Evolutionary conservation across 495 filamentous ascomycete species (phyloP).

Genomic region (Penicillium tannophilum): DNA sequence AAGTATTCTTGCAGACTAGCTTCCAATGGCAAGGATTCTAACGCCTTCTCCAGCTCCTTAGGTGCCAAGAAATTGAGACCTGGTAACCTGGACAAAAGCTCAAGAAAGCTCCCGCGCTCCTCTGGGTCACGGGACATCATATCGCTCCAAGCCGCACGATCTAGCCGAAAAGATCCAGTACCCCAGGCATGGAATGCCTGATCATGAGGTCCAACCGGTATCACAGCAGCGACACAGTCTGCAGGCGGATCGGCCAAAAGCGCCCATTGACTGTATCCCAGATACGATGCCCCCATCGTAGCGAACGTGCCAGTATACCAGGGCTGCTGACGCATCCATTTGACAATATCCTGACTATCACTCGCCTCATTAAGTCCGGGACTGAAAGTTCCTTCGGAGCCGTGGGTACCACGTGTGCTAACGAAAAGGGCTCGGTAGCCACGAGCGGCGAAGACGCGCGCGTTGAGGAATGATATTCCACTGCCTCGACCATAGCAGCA

Average conservation of each 20-base stretch:
- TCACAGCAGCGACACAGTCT: slow-evolving; percentile 31
- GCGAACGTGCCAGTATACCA: slow-evolving; percentile 39
- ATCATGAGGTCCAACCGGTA: slow-evolving; percentile 29
- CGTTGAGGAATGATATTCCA: slow-evolving; percentile 22
- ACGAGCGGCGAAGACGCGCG: slow-evolving; percentile 31
- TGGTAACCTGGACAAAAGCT: slow-evolving; percentile 14
- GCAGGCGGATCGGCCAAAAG: slow-evolving; percentile 28
- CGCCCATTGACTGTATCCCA: slow-evolving; percentile 36
- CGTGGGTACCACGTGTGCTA: slow-evolving; percentile 32
- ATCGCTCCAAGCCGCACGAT: slow-evolving; percentile 28
- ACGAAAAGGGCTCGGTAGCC: slow-evolving; percentile 34
- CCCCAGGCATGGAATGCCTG: slow-evolving; percentile 24
- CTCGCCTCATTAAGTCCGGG: slow-evolving; percentile 20
- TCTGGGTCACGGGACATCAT: slow-evolving; percentile 15
- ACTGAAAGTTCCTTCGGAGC: slow-evolving; percentile 27
- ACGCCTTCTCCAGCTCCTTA: slow-evolving; percentile 13
- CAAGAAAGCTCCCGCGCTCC: slow-evolving; percentile 15
- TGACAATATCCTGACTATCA: slow-evolving; percentile 35
- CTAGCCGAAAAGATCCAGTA: slow-evolving; percentile 29
- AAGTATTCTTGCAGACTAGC: slow-evolving; percentile 22
- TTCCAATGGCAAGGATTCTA: slow-evolving; percentile 20
- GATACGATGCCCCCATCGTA: slow-evolving; percentile 32
- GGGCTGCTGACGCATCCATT: slow-evolving; percentile 36
- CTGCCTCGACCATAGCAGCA: slow-evolving; percentile 27
- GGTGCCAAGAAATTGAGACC: slow-evolving; percentile 20